Evolutionary conservation across 345 rosid species (phyloP).

Genomic region (Trapa bicornis): DNA sequence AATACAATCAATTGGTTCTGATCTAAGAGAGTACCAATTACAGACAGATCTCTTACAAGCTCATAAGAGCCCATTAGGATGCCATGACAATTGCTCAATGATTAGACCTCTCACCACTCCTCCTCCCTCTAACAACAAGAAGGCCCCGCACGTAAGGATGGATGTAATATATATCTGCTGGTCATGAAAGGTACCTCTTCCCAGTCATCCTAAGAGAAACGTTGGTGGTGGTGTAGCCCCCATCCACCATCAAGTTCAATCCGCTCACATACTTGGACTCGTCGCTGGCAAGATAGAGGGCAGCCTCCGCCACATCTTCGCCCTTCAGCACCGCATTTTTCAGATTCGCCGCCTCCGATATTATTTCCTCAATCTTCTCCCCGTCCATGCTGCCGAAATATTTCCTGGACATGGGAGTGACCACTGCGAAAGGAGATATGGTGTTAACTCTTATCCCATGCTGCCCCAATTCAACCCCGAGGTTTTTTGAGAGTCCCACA

Average conservation of each 20-base stretch:
- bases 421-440: constrained; percentile 79
- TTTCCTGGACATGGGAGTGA: constrained; percentile 46
- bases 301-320: background rate
- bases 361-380: constrained; percentile 7
- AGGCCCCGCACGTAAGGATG: no score
- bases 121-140: no score
- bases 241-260: background rate
- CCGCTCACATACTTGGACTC: constrained; percentile 4
- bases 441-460: constrained; percentile 76
- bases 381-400: background rate
- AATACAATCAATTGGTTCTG: no score
- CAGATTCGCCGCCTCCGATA: constrained; percentile 15
- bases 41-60: no score
- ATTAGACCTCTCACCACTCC: no score
- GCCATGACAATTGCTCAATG: no score
- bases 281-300: background rate
- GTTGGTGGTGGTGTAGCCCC: constrained; percentile 1
- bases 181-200: no score
- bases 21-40: no score
- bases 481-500: constrained; percentile 1
- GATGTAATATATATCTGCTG: no score
- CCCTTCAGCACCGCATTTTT: background rate
- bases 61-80: no score
- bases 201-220: background rate
- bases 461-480: constrained; percentile 6